Evolutionary conservation across 768 basidiomycete species (phyloP), one percentile per base, ranked within the genome.

Genomic region (Suillus placidus): DNA sequence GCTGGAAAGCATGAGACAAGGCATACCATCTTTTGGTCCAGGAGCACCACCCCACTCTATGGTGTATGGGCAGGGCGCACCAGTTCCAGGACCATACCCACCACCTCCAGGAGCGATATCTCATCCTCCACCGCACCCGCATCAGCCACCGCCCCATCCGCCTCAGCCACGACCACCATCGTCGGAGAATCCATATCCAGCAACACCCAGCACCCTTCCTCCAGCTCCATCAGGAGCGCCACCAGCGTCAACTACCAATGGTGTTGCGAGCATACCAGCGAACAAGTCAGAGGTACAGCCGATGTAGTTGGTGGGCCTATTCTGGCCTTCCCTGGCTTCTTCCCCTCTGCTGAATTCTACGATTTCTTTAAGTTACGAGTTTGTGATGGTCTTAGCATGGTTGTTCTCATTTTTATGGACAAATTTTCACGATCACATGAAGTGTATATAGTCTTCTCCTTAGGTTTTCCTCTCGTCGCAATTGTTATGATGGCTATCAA

Each of bases 1-100:
- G 75, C 73, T 93, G 58, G 92, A 87, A 30, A 75, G 76, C 66
- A 65, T 85, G 64, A 90, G 89, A 60, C 83, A 87, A 72, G 89
- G 88, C 51, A 80, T 84, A 61, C 77, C 85, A 13, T 75, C 83
- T 3, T 88, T 87, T 71, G 77, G 81, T 66, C 78, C 85, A 26
- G 77, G 80, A 57, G 84, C 77, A 10, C 81, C 84, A 16, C 81
- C 84, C 67, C 79, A 83, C 61, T 82, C 81, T 60, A 77, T 81
- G 37, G 81, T 86, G 35, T 89, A 88, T 72, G 79, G 78, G 26
- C 86, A 85, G 71, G 79, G 79, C n/a, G 78, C 80, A 32, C 77
- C 82, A 34, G 76, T 80, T 37, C 73, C 82, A 32, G 77, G 79
- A 40, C 79, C 81, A 69, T 83, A 83, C 58, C 80, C 85, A 18